Conservation (phyloP, 2,329 filamentous ascomycete species). For the Didymella segeticola region DNA sequence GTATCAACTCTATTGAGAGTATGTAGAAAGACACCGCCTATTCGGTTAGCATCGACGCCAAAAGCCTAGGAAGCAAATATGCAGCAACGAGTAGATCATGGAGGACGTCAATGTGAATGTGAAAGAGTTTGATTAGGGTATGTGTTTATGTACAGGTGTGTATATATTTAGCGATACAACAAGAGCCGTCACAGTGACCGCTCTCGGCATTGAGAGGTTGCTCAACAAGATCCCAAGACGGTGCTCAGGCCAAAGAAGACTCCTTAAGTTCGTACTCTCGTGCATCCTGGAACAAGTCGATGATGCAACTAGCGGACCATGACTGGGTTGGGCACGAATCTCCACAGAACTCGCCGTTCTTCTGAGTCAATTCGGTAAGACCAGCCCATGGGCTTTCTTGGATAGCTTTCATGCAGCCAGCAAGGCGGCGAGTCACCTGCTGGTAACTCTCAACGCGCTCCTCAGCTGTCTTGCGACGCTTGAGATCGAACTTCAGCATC, state of each 20-base stretch:
- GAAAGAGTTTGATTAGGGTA: background rate
- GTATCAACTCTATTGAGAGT: no score
- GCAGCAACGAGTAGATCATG: background rate
- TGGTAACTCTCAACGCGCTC: slow-evolving; percentile 89
- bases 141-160: slow-evolving; percentile 2
- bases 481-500: slow-evolving; percentile 86
- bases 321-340: slow-evolving; percentile 97
- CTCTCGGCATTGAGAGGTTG: background rate
- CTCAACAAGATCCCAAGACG: background rate
- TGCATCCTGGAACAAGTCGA: slow-evolving; percentile 96
- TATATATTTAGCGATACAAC: background rate
- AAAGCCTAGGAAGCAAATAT: background rate
- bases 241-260: slow-evolving; percentile 2
- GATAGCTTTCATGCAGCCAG: slow-evolving; percentile 86
- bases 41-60: no score
- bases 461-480: slow-evolving; percentile 69
- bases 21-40: no score
- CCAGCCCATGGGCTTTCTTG: slow-evolving; percentile 84
- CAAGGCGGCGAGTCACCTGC: slow-evolving; percentile 84
- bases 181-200: background rate
- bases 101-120: background rate
- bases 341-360: slow-evolving; percentile 79
- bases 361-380: slow-evolving; percentile 90
- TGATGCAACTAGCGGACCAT: slow-evolving; percentile 93
- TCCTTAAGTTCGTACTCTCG: slow-evolving; percentile 41